These are phyloP conservation scores for Saturnispora serradocipensis DNA, from an alignment of 805 yeast genomes.

Conservation along the genomic window DNA sequence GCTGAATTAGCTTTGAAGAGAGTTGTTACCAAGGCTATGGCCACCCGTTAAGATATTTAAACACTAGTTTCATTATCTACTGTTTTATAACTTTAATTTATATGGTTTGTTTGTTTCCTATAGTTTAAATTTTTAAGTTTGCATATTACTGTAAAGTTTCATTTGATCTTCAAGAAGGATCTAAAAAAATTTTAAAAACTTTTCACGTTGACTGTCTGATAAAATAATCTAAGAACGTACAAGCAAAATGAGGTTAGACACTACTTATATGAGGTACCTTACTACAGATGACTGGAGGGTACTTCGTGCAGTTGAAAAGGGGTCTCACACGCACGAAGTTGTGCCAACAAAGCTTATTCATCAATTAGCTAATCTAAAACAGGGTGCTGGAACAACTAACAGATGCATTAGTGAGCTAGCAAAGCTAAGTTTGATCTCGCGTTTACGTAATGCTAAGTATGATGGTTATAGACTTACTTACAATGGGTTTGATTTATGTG, in stretches of 20 bases:
- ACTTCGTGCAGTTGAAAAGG: conserved; percentile 80
- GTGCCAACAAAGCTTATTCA: conserved; percentile 85
- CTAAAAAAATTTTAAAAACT: neutral
- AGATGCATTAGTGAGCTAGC: conserved; percentile 80
- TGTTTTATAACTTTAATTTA: conserved; percentile 4
- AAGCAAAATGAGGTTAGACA: conserved; percentile 67
- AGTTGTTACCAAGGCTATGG: conserved; percentile 98
- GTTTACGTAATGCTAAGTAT: conserved; percentile 82
- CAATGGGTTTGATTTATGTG: conserved; percentile 87
- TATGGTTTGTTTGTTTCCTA: conserved; percentile 5
- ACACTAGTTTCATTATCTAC: neutral
- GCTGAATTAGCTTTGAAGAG: conserved; percentile 99
- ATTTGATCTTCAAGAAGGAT: neutral
- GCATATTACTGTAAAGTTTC: neutral
- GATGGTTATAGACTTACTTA: conserved; percentile 90
- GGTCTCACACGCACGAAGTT: conserved; percentile 86
- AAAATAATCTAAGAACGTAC: neutral
- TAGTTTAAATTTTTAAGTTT: conserved; percentile 5
- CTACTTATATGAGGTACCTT: conserved; percentile 87
- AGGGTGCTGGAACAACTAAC: conserved; percentile 60
- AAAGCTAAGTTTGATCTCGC: conserved; percentile 67
- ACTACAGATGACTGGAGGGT: conserved; percentile 87
- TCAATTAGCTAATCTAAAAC: conserved; percentile 67
- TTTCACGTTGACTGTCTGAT: neutral
- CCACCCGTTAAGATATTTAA: conserved; percentile 67